Base-by-base conservation (phyloP, 164 flowering plant genomes). In the Paratinospora sagittata region DNA sequence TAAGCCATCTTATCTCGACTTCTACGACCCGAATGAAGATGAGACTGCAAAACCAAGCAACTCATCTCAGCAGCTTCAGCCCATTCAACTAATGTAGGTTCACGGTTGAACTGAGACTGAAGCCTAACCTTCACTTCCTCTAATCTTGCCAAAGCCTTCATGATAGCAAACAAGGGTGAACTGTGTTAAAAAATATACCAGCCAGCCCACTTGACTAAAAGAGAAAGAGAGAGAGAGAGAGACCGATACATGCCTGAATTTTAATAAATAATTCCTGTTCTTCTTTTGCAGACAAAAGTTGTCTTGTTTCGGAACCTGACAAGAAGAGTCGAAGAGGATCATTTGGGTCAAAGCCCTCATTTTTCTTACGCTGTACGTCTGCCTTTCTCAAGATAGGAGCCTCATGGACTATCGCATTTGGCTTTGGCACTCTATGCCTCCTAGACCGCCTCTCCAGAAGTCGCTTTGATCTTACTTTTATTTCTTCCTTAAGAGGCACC, bases 51-150 rank as follows among this genome's bases (percentile, higher is more conserved):
- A 70, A 24, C 75, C 57, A 52, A 80, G 78, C 87, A 87, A 76
- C 82, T 91, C 67, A 87, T 69, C 47, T 93, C 96, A 77, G 75
- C 78, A 30, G 89, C 91, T 68, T 84, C 81, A 72, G 94, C 95
- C 99, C 97, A 92, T 82, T 95, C 99, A 77, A 77, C 77, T 67
- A 90, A 33, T 14, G 97, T 92, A 43, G 97, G 97, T 80, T 92
- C 97, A 73, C 90, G 86, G 45, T 79, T 82, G 74, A 84, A 85
- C 72, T 91, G 87, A 74, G 84, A 79, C 49, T 87, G 85, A 78
- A 95, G 89, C 76, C 74, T 83, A 52, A 19, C 68, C 80, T 89
- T 91, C 75, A 90, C 90, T 74, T 84, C 84, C 75, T 88, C 88
- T 69, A 92, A 75, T 78, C 75, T 85, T 52, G 75, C 72, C 61